Evolutionary conservation across 805 yeast genomes (phyloP), one percentile per base, ranked within the genome.

Genomic region (Candida golubevii): DNA sequence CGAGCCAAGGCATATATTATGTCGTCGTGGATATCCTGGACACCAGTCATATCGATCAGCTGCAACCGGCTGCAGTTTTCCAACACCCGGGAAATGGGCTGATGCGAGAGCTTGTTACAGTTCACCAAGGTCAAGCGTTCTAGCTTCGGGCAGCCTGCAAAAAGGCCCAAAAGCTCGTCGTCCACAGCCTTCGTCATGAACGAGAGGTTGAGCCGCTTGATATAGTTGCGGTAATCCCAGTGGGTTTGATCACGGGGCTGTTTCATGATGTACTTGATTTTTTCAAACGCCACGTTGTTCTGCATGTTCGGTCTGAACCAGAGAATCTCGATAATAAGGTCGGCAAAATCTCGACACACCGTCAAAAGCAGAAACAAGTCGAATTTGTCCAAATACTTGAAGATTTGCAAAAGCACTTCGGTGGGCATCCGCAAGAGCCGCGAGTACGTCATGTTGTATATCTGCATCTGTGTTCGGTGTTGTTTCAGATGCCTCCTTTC

Each of bases 291-390:
- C 2, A 60, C 47, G 37, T 71, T 73, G 47, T 72, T 71, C 49
- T 75, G 78, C 62, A 87, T 73, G 35, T 78, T 78, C 3, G 97
- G 97, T 47, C 98, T 77, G 59, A 87, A 86, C 95, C 97, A 90
- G 28, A 90, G 68, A 35, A 83, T 72, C 56, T 87, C 96, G 9
- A 88, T 80, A 11, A 86, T 80, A 35, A 86, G 70, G 52, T 80
- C 78, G 9, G 89, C 85, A 85, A 96, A 89, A 48, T 81, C 77
- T 55, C 79, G 81, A 64, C 96, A 89, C 7, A 88, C 90, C 1
- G 88, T 72, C 49, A 88, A 67, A 18, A 84, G 63, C 11, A 79
- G 71, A 26, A 79, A 80, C 47, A 82, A 66, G 54, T 84, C 89
- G 51, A 75, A 79, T 35, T 83, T 74, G 38, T 74, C 79, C 41